Evolutionary conservation across 345 rosid species (phyloP).

Genomic region (Eucalyptus grandis): DNA sequence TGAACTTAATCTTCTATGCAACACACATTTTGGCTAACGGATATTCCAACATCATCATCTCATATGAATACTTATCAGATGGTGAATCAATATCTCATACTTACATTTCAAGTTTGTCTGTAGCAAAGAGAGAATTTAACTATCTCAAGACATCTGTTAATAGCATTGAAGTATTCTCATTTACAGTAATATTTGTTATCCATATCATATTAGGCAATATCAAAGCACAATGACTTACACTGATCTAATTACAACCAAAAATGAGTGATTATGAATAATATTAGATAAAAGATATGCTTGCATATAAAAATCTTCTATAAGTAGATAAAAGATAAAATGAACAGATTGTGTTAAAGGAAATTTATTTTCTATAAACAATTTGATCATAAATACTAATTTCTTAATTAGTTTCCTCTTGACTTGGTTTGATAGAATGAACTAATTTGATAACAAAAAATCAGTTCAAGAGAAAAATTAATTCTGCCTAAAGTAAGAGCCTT

Average conservation of each 20-base stretch:
- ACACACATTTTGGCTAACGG: not conserved
- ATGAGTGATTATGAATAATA: not conserved
- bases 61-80: not conserved
- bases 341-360: not conserved
- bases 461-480: not conserved
- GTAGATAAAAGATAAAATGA: not conserved
- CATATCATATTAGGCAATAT: not conserved
- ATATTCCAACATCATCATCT: not conserved
- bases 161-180: not conserved
- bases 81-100: not conserved
- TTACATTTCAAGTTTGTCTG: not conserved
- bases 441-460: not conserved
- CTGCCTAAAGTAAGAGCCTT: not conserved
- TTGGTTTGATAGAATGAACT: not conserved
- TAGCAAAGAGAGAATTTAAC: not conserved
- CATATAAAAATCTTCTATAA: not conserved
- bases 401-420: not conserved
- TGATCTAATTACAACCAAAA: not conserved
- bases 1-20: not conserved
- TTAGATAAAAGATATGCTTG: not conserved
- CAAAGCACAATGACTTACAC: not conserved
- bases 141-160: not conserved
- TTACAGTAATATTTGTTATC: not conserved
- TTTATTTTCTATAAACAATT: not conserved
- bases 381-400: not conserved